These are phyloP conservation scores for Fusarium sp. DNA, from an alignment of 2,329 filamentous ascomycete genomes.

Conservation along the genomic window DNA sequence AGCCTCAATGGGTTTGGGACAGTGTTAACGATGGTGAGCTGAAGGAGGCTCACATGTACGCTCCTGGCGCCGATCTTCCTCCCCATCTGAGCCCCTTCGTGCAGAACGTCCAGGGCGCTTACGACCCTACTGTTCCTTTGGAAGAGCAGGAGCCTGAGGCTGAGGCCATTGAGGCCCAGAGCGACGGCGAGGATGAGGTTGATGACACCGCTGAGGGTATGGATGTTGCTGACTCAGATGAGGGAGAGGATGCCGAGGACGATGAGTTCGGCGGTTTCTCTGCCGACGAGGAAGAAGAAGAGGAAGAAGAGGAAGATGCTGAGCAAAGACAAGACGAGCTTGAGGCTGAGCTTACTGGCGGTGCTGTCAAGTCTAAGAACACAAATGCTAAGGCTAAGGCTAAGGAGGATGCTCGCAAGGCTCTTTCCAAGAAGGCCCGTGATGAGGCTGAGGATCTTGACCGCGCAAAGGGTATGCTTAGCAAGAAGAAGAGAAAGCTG, in stretches of 20 bases:
- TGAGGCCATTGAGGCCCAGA: slow-evolving; percentile 80
- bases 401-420: slow-evolving; percentile 77
- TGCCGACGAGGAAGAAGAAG: slow-evolving; percentile 58
- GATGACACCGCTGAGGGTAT: slow-evolving; percentile 62
- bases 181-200: slow-evolving; percentile 62
- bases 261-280: slow-evolving; percentile 64
- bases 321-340: slow-evolving; percentile 87
- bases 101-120: slow-evolving; percentile 84
- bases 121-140: slow-evolving; percentile 88
- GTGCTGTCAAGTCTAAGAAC: slow-evolving; percentile 64
- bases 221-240: slow-evolving; percentile 63
- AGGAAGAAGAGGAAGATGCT: slow-evolving; percentile 71
- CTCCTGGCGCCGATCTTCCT: slow-evolving; percentile 87
- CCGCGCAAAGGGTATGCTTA: slow-evolving; percentile 97
- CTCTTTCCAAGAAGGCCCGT: slow-evolving; percentile 75
- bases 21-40: slow-evolving; percentile 92
- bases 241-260: slow-evolving; percentile 60
- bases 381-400: slow-evolving; percentile 65
- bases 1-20: slow-evolving; percentile 99
- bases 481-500: slow-evolving; percentile 96
- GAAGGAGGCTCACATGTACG: slow-evolving; percentile 87
- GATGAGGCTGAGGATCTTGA: slow-evolving; percentile 89
- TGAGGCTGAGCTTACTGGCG: slow-evolving; percentile 89
- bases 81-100: slow-evolving; percentile 98
- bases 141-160: slow-evolving; percentile 89